These are phyloP conservation scores for Earliella scabrosa DNA, from an alignment of 1,284 basidiomycete genomes.

Conservation along the genomic window DNA sequence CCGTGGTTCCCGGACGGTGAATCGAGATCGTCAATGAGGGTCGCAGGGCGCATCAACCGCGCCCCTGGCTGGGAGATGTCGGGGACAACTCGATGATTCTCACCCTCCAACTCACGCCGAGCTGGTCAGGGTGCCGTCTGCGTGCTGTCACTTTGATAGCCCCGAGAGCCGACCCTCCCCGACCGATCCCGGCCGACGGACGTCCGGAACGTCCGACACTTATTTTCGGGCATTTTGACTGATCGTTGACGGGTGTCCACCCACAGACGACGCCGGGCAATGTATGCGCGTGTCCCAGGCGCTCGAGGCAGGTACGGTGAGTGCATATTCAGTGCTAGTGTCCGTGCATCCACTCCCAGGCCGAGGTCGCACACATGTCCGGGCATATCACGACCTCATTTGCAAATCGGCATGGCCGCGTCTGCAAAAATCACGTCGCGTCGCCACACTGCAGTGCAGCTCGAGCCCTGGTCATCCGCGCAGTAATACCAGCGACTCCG, in stretches of 20 bases:
- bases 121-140: too few relatives aligned
- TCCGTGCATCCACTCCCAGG: not conserved
- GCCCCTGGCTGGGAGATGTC: not conserved
- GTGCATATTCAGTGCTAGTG: slow-evolving; percentile 24
- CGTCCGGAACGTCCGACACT: not conserved
- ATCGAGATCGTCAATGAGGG: not conserved
- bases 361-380: too few relatives aligned
- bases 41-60: not conserved
- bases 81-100: too few relatives aligned
- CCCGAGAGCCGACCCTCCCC: too few relatives aligned
- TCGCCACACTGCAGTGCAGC: too few relatives aligned
- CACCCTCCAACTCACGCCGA: too few relatives aligned
- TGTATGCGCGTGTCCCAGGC: slow-evolving; percentile 84
- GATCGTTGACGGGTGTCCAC: not conserved
- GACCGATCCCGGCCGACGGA: not conserved
- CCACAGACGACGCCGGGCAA: slow-evolving; percentile 79
- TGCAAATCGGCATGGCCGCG: not conserved
- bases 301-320: slow-evolving; percentile 84
- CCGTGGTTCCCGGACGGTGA: not conserved
- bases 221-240: not conserved
- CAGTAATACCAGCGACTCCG: too few relatives aligned
- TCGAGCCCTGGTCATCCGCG: not conserved
- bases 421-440: too few relatives aligned
- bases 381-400: not conserved
- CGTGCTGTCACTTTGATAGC: too few relatives aligned